phyloP scores from a whole-genome alignment of 495 filamentous ascomycete genomes.

The Penicillium bialowiezense region DNA sequence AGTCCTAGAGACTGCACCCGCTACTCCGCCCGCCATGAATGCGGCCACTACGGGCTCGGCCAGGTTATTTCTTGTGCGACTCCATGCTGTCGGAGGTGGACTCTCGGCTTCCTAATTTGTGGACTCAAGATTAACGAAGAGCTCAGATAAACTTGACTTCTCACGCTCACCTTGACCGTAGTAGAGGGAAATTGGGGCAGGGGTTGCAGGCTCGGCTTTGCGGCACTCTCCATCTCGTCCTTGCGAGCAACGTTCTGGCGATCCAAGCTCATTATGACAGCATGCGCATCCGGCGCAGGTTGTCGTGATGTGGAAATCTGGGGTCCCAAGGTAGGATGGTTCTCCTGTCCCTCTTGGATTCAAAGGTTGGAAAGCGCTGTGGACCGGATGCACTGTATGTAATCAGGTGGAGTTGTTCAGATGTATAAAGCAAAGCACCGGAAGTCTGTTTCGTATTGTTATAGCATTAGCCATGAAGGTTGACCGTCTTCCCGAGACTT shows the following conservation, averaged over 20 bases:
- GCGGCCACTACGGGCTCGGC: constrained; percentile 78
- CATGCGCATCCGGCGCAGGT: constrained; percentile 6
- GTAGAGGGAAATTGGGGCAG: constrained; percentile 23
- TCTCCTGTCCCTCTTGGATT: not conserved
- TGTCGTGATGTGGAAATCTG: not conserved
- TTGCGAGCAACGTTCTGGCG: constrained; percentile 26
- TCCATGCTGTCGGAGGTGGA: constrained; percentile 14
- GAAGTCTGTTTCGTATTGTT: constrained; percentile 1
- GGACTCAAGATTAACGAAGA: not conserved
- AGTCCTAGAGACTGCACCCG: constrained; percentile 93
- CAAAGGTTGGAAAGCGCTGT: not conserved
- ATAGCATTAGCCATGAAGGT: constrained; percentile 25
- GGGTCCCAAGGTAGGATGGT: not conserved
- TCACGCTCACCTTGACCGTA: constrained; percentile 25
- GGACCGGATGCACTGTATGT: not conserved
- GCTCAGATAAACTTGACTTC: not conserved
- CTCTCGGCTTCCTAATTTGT: constrained; percentile 11
- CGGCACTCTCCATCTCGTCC: constrained; percentile 17
- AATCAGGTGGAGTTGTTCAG: not conserved
- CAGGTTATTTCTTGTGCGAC: constrained; percentile 23
- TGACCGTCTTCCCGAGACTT: constrained; percentile 6
- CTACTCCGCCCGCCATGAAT: constrained; percentile 93
- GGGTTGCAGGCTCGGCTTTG: constrained; percentile 16
- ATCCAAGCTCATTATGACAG: constrained; percentile 39
- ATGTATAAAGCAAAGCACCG: constrained; percentile 7